Evolutionary conservation across 2,329 filamentous ascomycete species (phyloP), one percentile per base, ranked within the genome.

Genomic region (Didymella pinodella): DNA sequence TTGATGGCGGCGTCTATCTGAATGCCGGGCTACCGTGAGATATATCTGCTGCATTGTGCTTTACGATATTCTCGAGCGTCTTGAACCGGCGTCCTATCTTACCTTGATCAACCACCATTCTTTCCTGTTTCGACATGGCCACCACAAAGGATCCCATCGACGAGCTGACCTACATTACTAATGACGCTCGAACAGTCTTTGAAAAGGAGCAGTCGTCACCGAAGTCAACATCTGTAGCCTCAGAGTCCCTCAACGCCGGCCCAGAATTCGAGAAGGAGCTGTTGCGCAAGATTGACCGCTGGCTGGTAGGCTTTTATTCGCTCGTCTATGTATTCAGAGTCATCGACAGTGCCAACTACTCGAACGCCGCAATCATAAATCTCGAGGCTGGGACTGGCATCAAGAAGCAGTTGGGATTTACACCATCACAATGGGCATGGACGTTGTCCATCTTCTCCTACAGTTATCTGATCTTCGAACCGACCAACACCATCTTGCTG

Each of bases 361-460:
- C 70, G 46, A 75, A 76, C 46, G 70, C 69, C 2, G 73, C 74
- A 8, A 75, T 75, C 59, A 72, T 76, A 57, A 76, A 76, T 41
- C 60, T 74, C 22, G 71, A 75, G 51, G 54, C 69, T 22, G 72
- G 72, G 4, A 66, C 66, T 43, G 72, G 67, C 2, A 76, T 76
- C 56, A 73, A 72, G 56, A 59, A 66, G 29, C 73, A 76, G 54
- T 65, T 76, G 2, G 71, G 71, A 55, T 59, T 67, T 68, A 51
- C 62, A 32, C 54, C 67, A 38, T 61, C 61, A 34, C 59, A 75
- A 58, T 75, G 72, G 71, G 72, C 74, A 2, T 74, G 70, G 71
- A 66, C 69, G 0, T 49, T 75, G 7, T 68, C 66, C 18, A 72
- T 72, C 28, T 75, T 77, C 64, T 75, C 65, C 16, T 67, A 74